A percentile compares a stretch with the other conserved stretches of the same genome.
These are phyloP conservation scores for Penicillium sp. DNA, from an alignment of 2,329 filamentous ascomycete genomes.

Conservation along the genomic window DNA sequence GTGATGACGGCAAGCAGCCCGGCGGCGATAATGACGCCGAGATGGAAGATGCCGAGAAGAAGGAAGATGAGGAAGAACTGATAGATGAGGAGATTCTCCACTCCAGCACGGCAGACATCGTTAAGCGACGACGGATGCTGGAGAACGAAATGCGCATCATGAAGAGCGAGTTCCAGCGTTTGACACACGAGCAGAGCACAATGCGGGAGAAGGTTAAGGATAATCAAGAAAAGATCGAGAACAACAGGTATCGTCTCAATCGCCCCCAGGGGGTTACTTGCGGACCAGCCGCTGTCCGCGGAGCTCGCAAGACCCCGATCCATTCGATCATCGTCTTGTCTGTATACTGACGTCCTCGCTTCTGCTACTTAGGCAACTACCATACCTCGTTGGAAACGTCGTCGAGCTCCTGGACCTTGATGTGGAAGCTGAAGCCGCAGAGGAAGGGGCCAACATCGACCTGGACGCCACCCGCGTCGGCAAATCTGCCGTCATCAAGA, in stretches of 20 bases:
- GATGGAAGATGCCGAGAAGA: conserved; percentile 82
- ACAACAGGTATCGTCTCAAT: conserved; percentile 74
- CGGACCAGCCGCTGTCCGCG: conserved; percentile 8
- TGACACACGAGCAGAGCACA: conserved; percentile 91
- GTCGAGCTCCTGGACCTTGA: conserved; percentile 97
- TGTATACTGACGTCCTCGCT: conserved; percentile 18
- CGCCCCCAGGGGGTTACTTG: not conserved
- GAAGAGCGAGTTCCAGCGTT: conserved; percentile 92
- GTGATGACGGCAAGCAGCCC: conserved; percentile 61
- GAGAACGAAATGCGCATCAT: conserved; percentile 99
- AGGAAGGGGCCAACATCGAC: conserved; percentile 98
- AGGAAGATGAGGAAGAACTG: conserved; percentile 74
- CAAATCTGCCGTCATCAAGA: conserved; percentile 99
- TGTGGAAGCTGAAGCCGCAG: conserved; percentile 90
- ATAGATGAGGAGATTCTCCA: conserved; percentile 92
- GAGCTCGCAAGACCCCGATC: conserved; percentile 13
- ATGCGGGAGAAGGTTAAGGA: conserved; percentile 99
- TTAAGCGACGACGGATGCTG: conserved; percentile 84
- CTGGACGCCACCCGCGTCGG: conserved; percentile 94
- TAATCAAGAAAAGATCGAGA: conserved; percentile 97
- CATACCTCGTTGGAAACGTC: conserved; percentile 97
- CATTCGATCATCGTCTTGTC: conserved; percentile 5
- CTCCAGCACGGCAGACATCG: conserved; percentile 92
- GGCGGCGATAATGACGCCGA: conserved; percentile 75
- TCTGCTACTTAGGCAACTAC: conserved; percentile 73